These are phyloP conservation scores for Chaetomium sp. DNA, from an alignment of 2,329 filamentous ascomycete genomes.

Conservation along the genomic window DNA sequence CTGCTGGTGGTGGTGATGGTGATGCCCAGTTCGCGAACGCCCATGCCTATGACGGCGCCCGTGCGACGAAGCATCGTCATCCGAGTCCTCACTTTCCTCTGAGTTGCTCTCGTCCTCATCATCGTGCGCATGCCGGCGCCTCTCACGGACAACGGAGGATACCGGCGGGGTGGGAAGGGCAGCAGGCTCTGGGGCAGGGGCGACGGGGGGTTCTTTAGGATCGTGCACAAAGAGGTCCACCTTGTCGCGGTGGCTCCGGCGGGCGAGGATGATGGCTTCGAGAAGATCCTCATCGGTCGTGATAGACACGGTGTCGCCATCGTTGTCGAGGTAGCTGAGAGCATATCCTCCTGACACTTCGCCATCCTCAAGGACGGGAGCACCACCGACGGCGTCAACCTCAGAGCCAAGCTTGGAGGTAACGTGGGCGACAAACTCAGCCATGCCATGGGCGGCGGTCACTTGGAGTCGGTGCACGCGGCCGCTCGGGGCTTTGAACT, in stretches of 20 bases:
- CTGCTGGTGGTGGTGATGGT: conserved; percentile 14
- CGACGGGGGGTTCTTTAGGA: conserved; percentile 75
- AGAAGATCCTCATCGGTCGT: conserved; percentile 90
- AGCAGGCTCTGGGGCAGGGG: conserved; percentile 29
- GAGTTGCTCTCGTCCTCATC: conserved; percentile 21
- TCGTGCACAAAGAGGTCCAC: conserved; percentile 97
- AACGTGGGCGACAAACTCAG: conserved; percentile 69
- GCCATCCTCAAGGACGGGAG: conserved; percentile 70
- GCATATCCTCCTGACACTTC: conserved; percentile 77
- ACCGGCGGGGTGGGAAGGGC: conserved; percentile 40
- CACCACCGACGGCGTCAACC: conserved; percentile 75
- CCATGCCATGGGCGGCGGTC: conserved; percentile 70
- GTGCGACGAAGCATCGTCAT: conserved; percentile 39
- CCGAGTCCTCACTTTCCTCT: conserved; percentile 46
- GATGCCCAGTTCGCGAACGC: conserved; percentile 26
- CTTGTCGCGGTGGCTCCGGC: conserved; percentile 74
- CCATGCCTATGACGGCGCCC: conserved; percentile 39
- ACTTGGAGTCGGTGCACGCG: conserved; percentile 91
- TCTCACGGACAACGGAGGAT: conserved; percentile 45
- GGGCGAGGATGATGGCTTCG: conserved; percentile 80
- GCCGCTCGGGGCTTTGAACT: conserved; percentile 95
- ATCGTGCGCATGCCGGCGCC: conserved; percentile 34
- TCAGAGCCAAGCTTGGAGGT: conserved; percentile 79
- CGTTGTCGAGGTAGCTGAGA: conserved; percentile 91
- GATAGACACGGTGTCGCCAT: conserved; percentile 93